phyloP scores from a whole-genome alignment of 805 yeast species.

The Kuraishia molischiana region DNA sequence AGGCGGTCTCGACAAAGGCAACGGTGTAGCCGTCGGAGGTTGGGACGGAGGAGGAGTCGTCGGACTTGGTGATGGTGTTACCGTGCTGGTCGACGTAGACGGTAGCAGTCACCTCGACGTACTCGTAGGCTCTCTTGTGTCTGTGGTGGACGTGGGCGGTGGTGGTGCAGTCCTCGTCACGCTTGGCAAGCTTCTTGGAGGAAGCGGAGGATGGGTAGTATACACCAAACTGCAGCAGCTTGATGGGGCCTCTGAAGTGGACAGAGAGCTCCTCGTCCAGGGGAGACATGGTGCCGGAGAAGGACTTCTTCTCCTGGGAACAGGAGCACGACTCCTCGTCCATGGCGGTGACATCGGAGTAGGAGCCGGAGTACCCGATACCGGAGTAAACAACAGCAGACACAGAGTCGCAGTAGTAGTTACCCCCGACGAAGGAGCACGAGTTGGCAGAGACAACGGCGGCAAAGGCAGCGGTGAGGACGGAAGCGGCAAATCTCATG shows the following conservation, averaged over 20 bases:
- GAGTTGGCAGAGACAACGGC: conserved; percentile 11
- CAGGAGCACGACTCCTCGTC: conserved; percentile 51
- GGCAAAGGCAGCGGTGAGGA: conserved; percentile 13
- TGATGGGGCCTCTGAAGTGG: conserved; percentile 86
- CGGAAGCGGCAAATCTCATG: conserved; percentile 13
- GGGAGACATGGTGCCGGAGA: conserved; percentile 71
- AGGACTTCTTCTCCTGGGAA: conserved; percentile 41
- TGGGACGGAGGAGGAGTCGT: conserved; percentile 14
- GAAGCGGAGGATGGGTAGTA: conserved; percentile 57
- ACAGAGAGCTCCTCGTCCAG: conserved; percentile 80
- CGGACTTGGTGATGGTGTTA: conserved; percentile 19
- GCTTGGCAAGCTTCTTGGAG: conserved; percentile 25
- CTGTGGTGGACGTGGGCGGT: conserved; percentile 42
- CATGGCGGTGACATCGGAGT: conserved; percentile 66
- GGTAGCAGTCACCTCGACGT: conserved; percentile 70
- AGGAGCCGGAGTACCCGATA: conserved; percentile 82
- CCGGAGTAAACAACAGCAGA: conserved; percentile 42
- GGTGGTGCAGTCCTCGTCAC: conserved; percentile 32
- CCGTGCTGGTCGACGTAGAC: conserved; percentile 61
- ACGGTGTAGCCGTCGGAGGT: conserved; percentile 2
- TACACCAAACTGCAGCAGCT: conserved; percentile 78
- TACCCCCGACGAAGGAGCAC: conserved; percentile 45
- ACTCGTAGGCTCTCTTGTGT: conserved; percentile 55
- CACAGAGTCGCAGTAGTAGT: conserved; percentile 74
- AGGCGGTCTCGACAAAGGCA: conserved; percentile 16